Base-by-base conservation (phyloP, 176 grass and related monocot genomes). In the Ananas comosus region DNA sequence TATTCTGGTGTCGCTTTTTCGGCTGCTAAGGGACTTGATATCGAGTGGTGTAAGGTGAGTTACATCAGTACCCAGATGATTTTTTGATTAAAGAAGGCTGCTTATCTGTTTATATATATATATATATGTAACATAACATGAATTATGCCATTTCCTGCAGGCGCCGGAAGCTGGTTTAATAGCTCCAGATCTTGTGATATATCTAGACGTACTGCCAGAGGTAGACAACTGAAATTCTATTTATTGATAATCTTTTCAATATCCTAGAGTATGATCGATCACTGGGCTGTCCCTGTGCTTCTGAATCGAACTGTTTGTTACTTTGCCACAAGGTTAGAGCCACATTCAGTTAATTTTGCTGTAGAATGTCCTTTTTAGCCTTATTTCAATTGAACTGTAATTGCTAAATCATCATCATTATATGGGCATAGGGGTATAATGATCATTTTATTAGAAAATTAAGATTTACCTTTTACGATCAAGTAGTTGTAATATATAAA, bases 111-210 rank as follows among this genome's bases (percentile, higher is more conserved):
- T 23, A 23, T 23, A 23, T 23, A 23, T 23, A 3, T 42, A 42
- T 42, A 42, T 42, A 42, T 42, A 42, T 42, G 6, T 42, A 42
- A 42, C 33, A 42, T 42, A 42, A 42, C 5, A 42, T 42, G 33
- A 42, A 7, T 7, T 1, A 42, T 42, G 4, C 33, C 33, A 42
- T 17, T 4, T 78, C 0, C 49, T 82, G 52, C 72, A 97, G 94
- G 84, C 87, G 73, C 86, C 94, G 47, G 93, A 96, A 64, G 79
- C 70, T 68, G 93, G 89, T 56, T 71, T 96, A 65, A 48, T 92
- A 87, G 89, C 89, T 74, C 89, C 93, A 49, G 93, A 96, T 83
- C 79, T 96, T 68, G 93, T 92, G 28, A 61, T 96, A 74, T 96
- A 85, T 79, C 77, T 96, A 64, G 89, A 97, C 83, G 77, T 97